A percentile compares a stretch with the other conserved stretches of the same genome.
Evolutionary conservation across 768 basidiomycete genomes (phyloP).

Genomic region (Hygrophoropsis aurantiaca): DNA sequence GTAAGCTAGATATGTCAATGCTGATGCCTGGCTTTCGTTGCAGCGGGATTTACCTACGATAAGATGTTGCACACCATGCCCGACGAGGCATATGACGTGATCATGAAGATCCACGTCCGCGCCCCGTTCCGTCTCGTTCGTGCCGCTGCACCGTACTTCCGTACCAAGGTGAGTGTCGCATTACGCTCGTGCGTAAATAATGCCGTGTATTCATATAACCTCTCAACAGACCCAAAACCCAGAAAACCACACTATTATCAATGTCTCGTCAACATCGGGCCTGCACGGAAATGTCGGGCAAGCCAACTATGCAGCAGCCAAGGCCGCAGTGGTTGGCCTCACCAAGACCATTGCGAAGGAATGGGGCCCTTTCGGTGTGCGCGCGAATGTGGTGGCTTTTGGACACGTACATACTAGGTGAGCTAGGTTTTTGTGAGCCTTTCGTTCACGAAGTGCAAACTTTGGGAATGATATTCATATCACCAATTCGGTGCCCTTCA

Average conservation of each 20-base stretch:
- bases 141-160: constrained; percentile 83
- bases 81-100: constrained; percentile 80
- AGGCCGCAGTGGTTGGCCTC: constrained; percentile 73
- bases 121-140: constrained; percentile 85
- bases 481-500: too few relatives aligned
- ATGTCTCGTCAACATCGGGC: constrained; percentile 81
- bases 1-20: background rate
- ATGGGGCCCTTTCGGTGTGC: constrained; percentile 82
- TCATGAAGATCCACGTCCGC: constrained; percentile 81
- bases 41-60: constrained; percentile 79
- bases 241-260: constrained; percentile 75
- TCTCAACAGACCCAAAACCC: constrained; percentile 45
- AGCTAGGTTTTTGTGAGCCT: constrained; percentile 10
- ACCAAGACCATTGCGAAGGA: constrained; percentile 88
- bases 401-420: constrained; percentile 78
- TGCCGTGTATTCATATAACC: background rate
- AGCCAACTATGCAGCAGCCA: constrained; percentile 79
- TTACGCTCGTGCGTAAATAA: background rate
- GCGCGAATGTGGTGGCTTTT: constrained; percentile 79
- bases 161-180: constrained; percentile 55
- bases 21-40: background rate
- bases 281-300: constrained; percentile 88
- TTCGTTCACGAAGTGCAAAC: too few relatives aligned
- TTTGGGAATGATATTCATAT: too few relatives aligned
- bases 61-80: constrained; percentile 88